Evolutionary conservation across 257 asterid genomes (phyloP), one percentile per base, ranked within the genome.

Genomic region (Nicotiana knightiana): DNA sequence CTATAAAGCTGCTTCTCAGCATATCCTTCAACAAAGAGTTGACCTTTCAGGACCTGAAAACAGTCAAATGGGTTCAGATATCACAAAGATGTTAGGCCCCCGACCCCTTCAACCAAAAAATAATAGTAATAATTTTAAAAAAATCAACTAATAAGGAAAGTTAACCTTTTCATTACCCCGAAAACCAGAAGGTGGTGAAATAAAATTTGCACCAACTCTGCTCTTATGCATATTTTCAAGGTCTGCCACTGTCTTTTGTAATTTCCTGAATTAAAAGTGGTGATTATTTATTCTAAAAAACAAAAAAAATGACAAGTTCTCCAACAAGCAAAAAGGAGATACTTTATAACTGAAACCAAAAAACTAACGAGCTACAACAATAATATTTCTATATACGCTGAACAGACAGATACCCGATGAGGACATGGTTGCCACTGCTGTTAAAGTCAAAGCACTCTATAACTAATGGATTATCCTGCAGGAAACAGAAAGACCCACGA

Each of bases 381-480:
- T 58, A 57, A 84, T 15, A 28, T 33, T 35, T 39, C 68, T 35
- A 68, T 37, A 54, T 62, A 33, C 24, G 32, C 76, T 30, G 26
- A 79, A 55, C 77, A 85, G 32, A 55, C 77, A 85, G 32, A 33
- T 90, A 94, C 98, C 98, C 97, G 2, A 94, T 91, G 39, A 89
- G 90, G n/a, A 65, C 87, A 82, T 94, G 97, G 77, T 88, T 90
- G 80, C 97, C 97, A 82, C 67, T 88, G 81, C 75, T 82, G 84
- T 91, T 90, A 89, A 93, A 94, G 87, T 94, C 97, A 81, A 90
- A 94, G 86, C 97, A 94, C 93, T 93, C 97, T 16, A 94, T 88
- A 83, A 91, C 55, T 89, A 94, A 86, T 4, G 95, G 97, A 82
- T 86, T 93, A 81, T 93, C 97, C 98, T 94, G 90, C 85, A 87